Base-by-base conservation (phyloP, 2,329 filamentous ascomycete species). In the Sclerotinia subarctica region DNA sequence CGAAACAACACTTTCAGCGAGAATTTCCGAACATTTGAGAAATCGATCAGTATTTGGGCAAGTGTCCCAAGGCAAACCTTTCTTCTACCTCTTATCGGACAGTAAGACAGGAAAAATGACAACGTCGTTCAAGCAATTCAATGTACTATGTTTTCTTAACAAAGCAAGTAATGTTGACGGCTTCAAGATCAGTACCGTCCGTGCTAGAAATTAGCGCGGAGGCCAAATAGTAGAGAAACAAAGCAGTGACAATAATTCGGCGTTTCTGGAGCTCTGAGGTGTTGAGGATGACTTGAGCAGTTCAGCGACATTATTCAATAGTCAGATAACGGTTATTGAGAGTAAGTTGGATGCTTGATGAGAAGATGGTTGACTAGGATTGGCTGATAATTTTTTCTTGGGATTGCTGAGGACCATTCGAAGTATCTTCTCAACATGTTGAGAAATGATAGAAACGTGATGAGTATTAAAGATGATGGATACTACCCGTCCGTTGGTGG, bases 1-100 rank as follows among this genome's bases (percentile, higher is more conserved):
- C 60, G 69, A n/a, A 68, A 70, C 24, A 70, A 63, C 19, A 58
- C 65, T 57, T 71, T 72, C 21, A 67, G 68, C 35, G 70, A 71
- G 65, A 66, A 42, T 3, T 70, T 69, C 26, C 64, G 68, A 29
- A 70, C 42, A 26, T 69, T 69, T 53, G 68, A 70, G 24, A 64
- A 68, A 29, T 64, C 68, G 8, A 70, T 69, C n/a, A 70, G 68
- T 49, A 70, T 70, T 38, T 29, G 68, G n/a, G 63, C 53, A 62
- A 67, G 63, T 44, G 6, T 51, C 8, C 44, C n/a, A 7, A 2
- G 7, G 13, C 2, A 60, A 35, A 10, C 1, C 6, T 29, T 6
- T 35, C 26, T 35, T 49, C 26, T 24, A 5, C 15, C 13, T 19
- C 11, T 49, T 19, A 62, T 24, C 21, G 24, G 21, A 10, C 29